Conservation (phyloP, 192 early-diverging fungal genomes). For the Funneliformis geosporum region DNA sequence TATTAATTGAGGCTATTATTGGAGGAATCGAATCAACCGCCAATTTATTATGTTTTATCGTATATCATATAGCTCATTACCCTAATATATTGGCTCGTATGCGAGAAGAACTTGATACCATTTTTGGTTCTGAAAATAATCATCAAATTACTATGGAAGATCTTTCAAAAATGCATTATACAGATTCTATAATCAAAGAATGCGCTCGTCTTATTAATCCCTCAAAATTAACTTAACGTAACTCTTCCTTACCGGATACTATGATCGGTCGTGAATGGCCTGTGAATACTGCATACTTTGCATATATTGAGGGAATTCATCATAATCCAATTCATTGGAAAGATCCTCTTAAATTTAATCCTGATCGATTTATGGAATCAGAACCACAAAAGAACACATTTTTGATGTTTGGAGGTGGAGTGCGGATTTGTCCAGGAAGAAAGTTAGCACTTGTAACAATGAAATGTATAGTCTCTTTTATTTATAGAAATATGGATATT, state of each 20-base stretch:
- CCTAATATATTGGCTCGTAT: neutral
- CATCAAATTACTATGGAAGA: neutral
- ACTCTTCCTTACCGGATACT: neutral
- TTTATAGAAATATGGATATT: too few relatives aligned
- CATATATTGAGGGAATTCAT: too few relatives aligned
- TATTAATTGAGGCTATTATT: neutral
- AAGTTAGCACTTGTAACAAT: too few relatives aligned
- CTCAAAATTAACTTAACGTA: neutral
- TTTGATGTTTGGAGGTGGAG: too few relatives aligned
- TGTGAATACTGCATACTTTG: neutral
- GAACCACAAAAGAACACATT: too few relatives aligned
- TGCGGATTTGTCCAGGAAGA: too few relatives aligned
- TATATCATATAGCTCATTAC: neutral
- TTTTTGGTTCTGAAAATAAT: neutral
- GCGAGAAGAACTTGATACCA: neutral
- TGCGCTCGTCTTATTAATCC: neutral
- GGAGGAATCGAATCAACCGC: constrained; percentile 4
- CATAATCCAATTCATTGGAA: neutral
- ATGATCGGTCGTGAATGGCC: constrained; percentile 3
- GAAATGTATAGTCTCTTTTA: too few relatives aligned
- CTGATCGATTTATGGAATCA: neutral
- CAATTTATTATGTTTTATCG: neutral
- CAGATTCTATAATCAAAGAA: constrained; percentile 9
- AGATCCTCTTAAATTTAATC: neutral
- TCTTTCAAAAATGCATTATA: constrained; percentile 17